Base-by-base conservation (phyloP, 192 early-diverging fungal species). In the Coemansia sp. region DNA sequence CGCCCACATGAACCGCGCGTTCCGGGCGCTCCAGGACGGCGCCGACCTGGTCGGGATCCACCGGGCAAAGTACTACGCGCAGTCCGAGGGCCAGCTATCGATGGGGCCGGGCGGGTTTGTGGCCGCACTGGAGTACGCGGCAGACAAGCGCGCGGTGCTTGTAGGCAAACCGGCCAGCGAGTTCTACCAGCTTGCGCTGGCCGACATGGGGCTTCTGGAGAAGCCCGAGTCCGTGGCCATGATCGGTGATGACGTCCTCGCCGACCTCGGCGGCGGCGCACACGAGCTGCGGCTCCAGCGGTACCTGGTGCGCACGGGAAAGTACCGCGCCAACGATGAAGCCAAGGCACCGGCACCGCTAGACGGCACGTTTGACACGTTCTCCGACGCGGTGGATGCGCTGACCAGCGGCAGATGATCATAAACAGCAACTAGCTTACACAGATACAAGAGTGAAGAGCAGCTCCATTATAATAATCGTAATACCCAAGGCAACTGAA, bases 71-170 rank as follows among this genome's bases (percentile, higher is more conserved):
- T 95, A 95, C 78, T 90, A 88, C 72, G 90, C 90, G 19, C 61
- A 82, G 67, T 47, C 76, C 0, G 82, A 87, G 41, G 57, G 18
- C 46, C 80, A 82, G 11, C 74, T 97, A 42, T 85, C 87, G 13
- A 67, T 97, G 51, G 95, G 95, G 1, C 95, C 94, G 7, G 95
- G 95, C n/a, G 89, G 91, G 11, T 97, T 95, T 84, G 90, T 95
- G 2, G 83, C 88, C 57, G 92, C 91, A 9, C 76, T 97, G 22
- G 95, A 97, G 67, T 92, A 88, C 62, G 88, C 92, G 0, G 85
- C 91, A 4, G 91, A 84, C 13, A 75, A 76, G 7, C 77, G 84
- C 40, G 87, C 92, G 1, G 81, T 67, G 66, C 77, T 93, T 46
- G 90, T 97, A 3, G 95, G 95, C 7, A 97, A 97, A 69, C 95